Evolutionary conservation across 176 grass and related monocot species (phyloP), one percentile per base, ranked within the genome.

Genomic region (Cenchrus purpureus): DNA sequence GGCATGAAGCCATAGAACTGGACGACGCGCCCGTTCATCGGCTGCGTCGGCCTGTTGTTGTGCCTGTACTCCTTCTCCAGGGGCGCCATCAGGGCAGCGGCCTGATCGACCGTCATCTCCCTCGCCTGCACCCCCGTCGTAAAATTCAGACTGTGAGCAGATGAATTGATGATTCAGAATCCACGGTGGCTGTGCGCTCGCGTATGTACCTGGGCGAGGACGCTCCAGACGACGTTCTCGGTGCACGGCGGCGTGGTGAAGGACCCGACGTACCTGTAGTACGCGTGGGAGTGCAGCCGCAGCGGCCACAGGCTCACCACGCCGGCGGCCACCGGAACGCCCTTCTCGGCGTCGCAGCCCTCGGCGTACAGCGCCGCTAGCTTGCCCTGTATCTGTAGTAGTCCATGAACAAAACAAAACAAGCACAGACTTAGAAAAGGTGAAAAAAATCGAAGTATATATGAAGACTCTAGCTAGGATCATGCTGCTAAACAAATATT

Each of bases 171-270:
- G 37, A 25, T 83, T 0, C 59, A 31, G 55, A 2, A 61, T 58
- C 62, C 57, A 43, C 2, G 68, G 78, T 71, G 32, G 20, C 31
- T 6, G 31, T 17, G 11, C 49, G 53, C 7, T 7, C 4, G 53
- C 14, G 53, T 14, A 52, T 14, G 2, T 85, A 92, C 95, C 95
- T 74, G 84, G 49, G 70, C 83, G 32, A 93, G 83, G 88, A 98
- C 57, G 86, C 84, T 92, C 95, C 95, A 98, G 79, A 93, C 56
- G 65, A 98, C 84, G 88, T 92, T 87, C 86, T 98, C 95, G 19
- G 93, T 92, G 91, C 95, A 98, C 25, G 95, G 95, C 49, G 95
- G 95, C 42, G 91, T 95, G 84, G 91, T 91, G 52, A 98, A 78
- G 43, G 95, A 95, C 81, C 95, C 95, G 13, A 76, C 79, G 78